These are phyloP conservation scores for Lippia alba DNA, from an alignment of 305 asterid species.

Conservation along the genomic window DNA sequence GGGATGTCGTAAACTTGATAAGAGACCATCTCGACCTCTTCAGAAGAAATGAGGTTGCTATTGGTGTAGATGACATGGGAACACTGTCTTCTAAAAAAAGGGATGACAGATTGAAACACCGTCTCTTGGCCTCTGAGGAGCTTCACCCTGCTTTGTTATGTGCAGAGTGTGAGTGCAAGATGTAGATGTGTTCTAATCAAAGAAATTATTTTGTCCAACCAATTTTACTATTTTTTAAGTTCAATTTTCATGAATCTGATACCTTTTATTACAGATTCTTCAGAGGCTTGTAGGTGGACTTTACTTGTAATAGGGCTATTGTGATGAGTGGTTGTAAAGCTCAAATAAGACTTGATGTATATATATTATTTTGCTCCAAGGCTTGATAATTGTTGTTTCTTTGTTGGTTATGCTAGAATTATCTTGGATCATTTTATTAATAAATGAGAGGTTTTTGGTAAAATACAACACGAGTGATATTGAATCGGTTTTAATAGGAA, in stretches of 20 bases:
- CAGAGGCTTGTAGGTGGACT: constrained; percentile 93
- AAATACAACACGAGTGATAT: too few relatives aligned
- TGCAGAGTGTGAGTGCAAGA: constrained; percentile 99
- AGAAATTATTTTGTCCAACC: constrained; percentile 30
- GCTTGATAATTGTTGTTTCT: too few relatives aligned
- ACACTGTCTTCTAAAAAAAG: constrained; percentile 97
- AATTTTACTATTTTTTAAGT: constrained; percentile 19
- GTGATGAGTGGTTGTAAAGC: too few relatives aligned
- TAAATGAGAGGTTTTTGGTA: too few relatives aligned
- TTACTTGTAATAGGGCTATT: too few relatives aligned
- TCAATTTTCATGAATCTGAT: constrained; percentile 37
- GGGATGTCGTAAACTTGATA: constrained; percentile 88
- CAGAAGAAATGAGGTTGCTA: constrained; percentile 82
- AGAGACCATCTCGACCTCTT: constrained; percentile 93
- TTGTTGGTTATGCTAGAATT: too few relatives aligned
- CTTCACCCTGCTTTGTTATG: constrained; percentile 99
- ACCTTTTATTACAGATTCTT: constrained; percentile 59
- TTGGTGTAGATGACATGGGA: constrained; percentile 95
- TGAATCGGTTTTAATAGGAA: too few relatives aligned
- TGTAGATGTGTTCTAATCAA: constrained; percentile 68
- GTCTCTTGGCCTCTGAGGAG: constrained; percentile 79
- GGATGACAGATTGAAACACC: constrained; percentile 96
- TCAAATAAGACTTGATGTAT: too few relatives aligned
- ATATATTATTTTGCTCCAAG: too few relatives aligned
- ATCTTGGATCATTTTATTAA: too few relatives aligned